Evolutionary conservation across 1,139 yeast species (phyloP).

Genomic region (Citeromyces hawaiiensis): DNA sequence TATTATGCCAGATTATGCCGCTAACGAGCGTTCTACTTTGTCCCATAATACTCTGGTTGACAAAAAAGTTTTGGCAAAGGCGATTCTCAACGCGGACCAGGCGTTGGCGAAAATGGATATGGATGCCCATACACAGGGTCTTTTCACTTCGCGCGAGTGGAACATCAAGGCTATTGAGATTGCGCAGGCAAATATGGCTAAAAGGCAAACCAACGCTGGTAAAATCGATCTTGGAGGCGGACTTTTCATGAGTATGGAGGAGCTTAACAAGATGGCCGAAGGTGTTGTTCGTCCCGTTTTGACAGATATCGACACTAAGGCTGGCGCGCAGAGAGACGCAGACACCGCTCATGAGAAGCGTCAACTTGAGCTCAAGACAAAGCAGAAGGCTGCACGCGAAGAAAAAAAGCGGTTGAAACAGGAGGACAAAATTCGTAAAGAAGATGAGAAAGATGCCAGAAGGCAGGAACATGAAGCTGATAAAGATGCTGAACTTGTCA

Average conservation of each 20-base stretch:
- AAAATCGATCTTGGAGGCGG: constrained; percentile 85
- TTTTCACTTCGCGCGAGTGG: constrained; percentile 14
- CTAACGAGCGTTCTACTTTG: constrained; percentile 14
- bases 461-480: constrained; percentile 23
- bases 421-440: constrained; percentile 27
- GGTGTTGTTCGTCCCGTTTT: constrained; percentile 79
- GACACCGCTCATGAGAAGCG: constrained; percentile 28
- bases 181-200: constrained; percentile 56
- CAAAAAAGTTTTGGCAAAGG: constrained; percentile 44
- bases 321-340: constrained; percentile 53
- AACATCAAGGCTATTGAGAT: constrained; percentile 23
- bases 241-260: constrained; percentile 58
- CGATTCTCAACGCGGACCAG: constrained; percentile 42
- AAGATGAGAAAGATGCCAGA: constrained; percentile 25
- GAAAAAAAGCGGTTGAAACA: constrained; percentile 29
- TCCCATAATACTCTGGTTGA: constrained; percentile 28
- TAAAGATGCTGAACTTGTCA: constrained; percentile 14
- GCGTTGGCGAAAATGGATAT: constrained; percentile 28
- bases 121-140: constrained; percentile 22
- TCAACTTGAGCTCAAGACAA: constrained; percentile 32
- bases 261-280: constrained; percentile 73
- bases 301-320: constrained; percentile 59
- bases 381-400: constrained; percentile 33
- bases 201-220: constrained; percentile 38
- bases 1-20: constrained; percentile 12